phyloP scores from a whole-genome alignment of 148 eudicot species.

The Nyssa sinensis region DNA sequence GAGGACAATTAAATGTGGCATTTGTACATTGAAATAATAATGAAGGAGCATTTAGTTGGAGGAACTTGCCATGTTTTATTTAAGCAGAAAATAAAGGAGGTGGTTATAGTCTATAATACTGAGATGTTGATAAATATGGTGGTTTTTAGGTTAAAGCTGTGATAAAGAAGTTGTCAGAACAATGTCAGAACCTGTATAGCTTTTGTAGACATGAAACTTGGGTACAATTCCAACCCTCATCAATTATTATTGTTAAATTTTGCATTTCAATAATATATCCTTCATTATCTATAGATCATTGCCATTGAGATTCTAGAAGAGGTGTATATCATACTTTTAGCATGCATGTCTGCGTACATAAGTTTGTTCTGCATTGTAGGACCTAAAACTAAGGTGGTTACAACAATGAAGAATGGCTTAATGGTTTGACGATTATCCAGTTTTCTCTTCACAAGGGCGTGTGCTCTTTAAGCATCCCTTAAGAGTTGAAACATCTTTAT shows the following conservation, averaged over 20 bases:
- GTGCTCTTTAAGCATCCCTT: too few species aligned
- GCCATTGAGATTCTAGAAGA: not conserved
- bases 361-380: not conserved
- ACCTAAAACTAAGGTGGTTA: too few species aligned
- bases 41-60: not conserved
- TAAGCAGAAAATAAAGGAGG: slow-evolving; percentile 7
- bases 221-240: not conserved
- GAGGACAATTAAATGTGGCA: slow-evolving; percentile 1
- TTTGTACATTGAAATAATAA: slow-evolving; percentile 10
- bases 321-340: too few species aligned
- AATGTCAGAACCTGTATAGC: slow-evolving; percentile 14
- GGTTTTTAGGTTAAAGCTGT: not conserved
- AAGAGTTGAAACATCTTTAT: too few species aligned
- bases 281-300: not conserved
- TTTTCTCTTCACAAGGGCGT: too few species aligned
- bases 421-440: too few species aligned
- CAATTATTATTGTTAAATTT: not conserved
- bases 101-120: slow-evolving; percentile 5
- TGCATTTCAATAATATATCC: not conserved
- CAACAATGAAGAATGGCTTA: too few species aligned
- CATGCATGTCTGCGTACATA: not conserved
- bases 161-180: not conserved
- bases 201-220: slow-evolving; percentile 10
- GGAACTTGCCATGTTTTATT: not conserved
- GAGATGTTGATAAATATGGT: not conserved